A percentile compares a stretch with the other conserved stretches of the same genome.
Conservation (phyloP, 169 alveolate genomes). For the Plasmodium malariae region DNA sequence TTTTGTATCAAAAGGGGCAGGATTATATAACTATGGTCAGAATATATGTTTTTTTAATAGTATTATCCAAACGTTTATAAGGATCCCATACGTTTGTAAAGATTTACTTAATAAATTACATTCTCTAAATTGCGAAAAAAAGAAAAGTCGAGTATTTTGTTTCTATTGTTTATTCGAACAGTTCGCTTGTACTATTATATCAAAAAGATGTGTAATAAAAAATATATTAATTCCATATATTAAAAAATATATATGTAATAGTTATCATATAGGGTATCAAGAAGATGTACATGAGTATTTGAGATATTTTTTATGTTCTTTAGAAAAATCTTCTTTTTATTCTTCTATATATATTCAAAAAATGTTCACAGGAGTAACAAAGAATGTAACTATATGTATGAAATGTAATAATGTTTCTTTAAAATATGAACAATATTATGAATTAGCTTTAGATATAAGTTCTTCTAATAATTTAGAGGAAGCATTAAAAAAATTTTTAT, state of each 20-base stretch:
- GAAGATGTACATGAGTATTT: slow-evolving; percentile 84
- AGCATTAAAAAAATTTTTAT: slow-evolving; percentile 70
- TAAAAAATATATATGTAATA: slow-evolving; percentile 80
- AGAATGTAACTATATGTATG: slow-evolving; percentile 48
- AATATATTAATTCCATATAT: slow-evolving; percentile 76
- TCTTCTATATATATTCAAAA: slow-evolving; percentile 51
- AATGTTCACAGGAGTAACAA: slow-evolving; percentile 63
- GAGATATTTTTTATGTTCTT: slow-evolving; percentile 80
- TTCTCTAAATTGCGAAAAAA: slow-evolving; percentile 78
- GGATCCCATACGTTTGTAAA: slow-evolving; percentile 82
- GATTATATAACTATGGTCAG: slow-evolving; percentile 84
- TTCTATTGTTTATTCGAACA: slow-evolving; percentile 81
- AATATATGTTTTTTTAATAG: slow-evolving; percentile 86
- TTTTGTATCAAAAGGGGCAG: slow-evolving; percentile 79
- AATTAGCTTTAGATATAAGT: slow-evolving; percentile 81
- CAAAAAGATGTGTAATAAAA: slow-evolving; percentile 71
- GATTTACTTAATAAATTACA: slow-evolving; percentile 78
- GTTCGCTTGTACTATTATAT: slow-evolving; percentile 74
- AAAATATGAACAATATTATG: slow-evolving; percentile 84
- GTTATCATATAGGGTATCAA: slow-evolving; percentile 81
- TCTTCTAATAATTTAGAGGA: slow-evolving; percentile 79
- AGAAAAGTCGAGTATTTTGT: slow-evolving; percentile 76
- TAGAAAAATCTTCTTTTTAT: slow-evolving; percentile 79
- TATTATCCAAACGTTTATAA: slow-evolving; percentile 81
- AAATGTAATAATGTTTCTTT: slow-evolving; percentile 81